Percentiles rank a stretch among this genome's conserved stretches.
Evolutionary conservation across 345 rosid genomes (phyloP).

Genomic region (Hypericum perforatum): DNA sequence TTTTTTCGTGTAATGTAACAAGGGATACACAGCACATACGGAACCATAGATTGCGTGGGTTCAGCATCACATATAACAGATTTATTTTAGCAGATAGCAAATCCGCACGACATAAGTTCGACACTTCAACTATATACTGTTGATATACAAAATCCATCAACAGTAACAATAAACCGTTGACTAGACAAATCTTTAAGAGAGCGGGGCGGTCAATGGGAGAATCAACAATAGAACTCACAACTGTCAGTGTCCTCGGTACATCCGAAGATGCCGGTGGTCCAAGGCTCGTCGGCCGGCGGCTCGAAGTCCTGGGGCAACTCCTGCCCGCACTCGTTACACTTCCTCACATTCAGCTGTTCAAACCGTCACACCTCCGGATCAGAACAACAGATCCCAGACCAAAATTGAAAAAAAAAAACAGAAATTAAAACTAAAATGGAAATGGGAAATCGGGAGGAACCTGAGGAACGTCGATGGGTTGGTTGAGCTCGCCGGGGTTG

Average conservation of each 20-base stretch:
- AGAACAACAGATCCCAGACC: not conserved
- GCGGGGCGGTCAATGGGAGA: not conserved
- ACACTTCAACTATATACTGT: not conserved
- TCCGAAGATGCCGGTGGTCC: conserved; percentile 94
- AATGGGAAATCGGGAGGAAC: conserved; percentile 23
- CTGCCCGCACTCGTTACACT: conserved; percentile 95
- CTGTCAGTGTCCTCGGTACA: conserved; percentile 72
- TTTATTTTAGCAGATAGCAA: too few species aligned
- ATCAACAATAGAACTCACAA: conserved; percentile 40
- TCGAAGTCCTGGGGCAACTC: conserved; percentile 67
- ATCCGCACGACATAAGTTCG: not conserved
- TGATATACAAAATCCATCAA: not conserved
- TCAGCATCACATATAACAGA: too few species aligned
- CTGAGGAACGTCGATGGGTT: conserved; percentile 92
- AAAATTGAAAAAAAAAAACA: not conserved
- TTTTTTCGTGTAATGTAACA: too few species aligned
- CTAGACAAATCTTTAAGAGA: not conserved
- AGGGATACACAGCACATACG: too few species aligned
- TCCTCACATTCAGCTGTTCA: conserved; percentile 54
- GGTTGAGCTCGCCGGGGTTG: conserved; percentile 94
- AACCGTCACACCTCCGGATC: not conserved
- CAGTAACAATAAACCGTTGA: not conserved
- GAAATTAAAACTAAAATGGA: not conserved
- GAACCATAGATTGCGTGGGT: too few species aligned
- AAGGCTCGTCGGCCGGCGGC: conserved; percentile 81